Conservation (phyloP, 2,329 filamentous ascomycete species). For the Penicillium oxalicum region DNA sequence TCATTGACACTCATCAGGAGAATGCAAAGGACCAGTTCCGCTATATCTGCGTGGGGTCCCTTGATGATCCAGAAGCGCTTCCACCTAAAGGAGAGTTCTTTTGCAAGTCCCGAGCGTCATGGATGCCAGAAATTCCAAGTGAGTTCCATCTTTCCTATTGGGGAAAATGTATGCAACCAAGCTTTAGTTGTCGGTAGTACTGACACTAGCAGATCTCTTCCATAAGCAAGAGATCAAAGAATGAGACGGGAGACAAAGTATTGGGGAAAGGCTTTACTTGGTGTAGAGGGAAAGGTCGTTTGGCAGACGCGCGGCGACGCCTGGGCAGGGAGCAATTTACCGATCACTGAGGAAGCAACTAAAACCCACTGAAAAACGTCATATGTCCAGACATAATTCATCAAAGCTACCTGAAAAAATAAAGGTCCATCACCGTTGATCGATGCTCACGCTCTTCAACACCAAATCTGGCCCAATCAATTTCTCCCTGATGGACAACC, state of each 20-base stretch:
- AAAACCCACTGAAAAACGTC: neutral
- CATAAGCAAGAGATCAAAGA: constrained; percentile 45
- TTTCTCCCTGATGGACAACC: constrained; percentile 22
- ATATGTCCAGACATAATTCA: neutral
- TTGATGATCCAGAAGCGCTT: constrained; percentile 46
- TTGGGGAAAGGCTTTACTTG: too few species aligned
- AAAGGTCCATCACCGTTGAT: neutral
- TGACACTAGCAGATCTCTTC: constrained; percentile 35
- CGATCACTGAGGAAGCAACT: too few species aligned
- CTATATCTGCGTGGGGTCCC: constrained; percentile 46
- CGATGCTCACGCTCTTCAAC: constrained; percentile 17
- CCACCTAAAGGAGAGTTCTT: constrained; percentile 54
- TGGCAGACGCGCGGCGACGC: too few species aligned
- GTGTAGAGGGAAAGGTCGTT: too few species aligned
- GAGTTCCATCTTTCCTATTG: constrained; percentile 11
- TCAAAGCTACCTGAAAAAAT: neutral
- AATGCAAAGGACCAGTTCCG: constrained; percentile 30
- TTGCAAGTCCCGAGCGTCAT: constrained; percentile 42
- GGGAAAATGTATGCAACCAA: too few species aligned
- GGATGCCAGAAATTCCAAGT: constrained; percentile 49
- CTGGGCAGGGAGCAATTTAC: too few species aligned
- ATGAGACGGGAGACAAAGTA: constrained; percentile 13
- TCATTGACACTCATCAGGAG: constrained; percentile 15
- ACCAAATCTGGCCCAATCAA: constrained; percentile 25
- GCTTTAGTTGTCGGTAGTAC: neutral